These are phyloP conservation scores for Chaetomiaceae sp. DNA, from an alignment of 2,329 filamentous ascomycete species.

Conservation along the genomic window DNA sequence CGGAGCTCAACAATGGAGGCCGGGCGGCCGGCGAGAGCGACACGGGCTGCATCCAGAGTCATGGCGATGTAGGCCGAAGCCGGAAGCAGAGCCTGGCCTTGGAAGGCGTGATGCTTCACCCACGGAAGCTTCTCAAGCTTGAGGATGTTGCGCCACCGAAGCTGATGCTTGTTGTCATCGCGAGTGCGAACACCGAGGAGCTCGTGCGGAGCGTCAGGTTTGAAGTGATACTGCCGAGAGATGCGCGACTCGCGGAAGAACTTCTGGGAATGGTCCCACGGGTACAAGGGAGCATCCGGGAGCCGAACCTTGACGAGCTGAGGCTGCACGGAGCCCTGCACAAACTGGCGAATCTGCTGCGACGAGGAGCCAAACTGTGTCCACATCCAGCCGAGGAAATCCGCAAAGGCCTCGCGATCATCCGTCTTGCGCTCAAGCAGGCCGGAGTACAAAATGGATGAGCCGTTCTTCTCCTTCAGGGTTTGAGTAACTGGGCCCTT, in stretches of 20 bases:
- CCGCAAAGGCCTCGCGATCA: conserved; percentile 27
- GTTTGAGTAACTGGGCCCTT: conserved; percentile 35
- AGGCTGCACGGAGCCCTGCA: conserved; percentile 22
- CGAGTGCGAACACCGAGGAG: conserved; percentile 33
- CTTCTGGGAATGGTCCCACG: conserved; percentile 41
- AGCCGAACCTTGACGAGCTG: conserved; percentile 18
- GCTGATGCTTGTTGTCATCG: conserved; percentile 32
- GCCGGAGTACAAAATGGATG: conserved; percentile 28
- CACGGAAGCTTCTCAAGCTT: conserved; percentile 35
- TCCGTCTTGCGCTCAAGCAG: conserved; percentile 28
- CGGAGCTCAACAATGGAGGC: conserved; percentile 29
- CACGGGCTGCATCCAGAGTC: conserved; percentile 39
- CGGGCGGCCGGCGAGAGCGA: conserved; percentile 21
- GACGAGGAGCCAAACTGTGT: conserved; percentile 25
- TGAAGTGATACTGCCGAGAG: conserved; percentile 34
- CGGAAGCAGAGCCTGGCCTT: conserved; percentile 39
- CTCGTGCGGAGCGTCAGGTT: conserved; percentile 30
- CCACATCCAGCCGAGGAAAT: conserved; percentile 33
- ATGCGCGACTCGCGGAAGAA: conserved; percentile 41
- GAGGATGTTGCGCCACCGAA: conserved; percentile 39
- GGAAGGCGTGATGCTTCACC: conserved; percentile 37
- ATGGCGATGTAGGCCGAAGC: conserved; percentile 43
- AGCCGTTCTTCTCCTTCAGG: conserved; percentile 22
- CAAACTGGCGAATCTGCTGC: conserved; percentile 20
- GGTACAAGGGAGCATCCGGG: conserved; percentile 36